Evolutionary conservation across 1,139 yeast species (phyloP), one percentile per base, ranked within the genome.

Genomic region (Scheffersomyces segobiensis): DNA sequence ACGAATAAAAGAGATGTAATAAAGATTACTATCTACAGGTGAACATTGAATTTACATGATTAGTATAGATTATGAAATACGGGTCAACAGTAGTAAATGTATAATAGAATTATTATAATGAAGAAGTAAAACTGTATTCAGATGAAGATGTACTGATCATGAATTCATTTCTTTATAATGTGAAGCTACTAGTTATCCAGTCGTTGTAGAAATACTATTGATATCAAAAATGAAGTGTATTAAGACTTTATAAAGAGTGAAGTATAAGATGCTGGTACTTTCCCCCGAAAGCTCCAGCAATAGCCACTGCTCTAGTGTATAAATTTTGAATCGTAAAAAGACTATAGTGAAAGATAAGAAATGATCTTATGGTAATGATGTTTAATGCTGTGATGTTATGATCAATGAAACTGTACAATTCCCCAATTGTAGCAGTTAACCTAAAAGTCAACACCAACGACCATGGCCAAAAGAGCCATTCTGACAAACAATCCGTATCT

Each of bases 401-500:
- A 32, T 32, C 14, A 32, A 32, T 12, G 42, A 32, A 32, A 32
- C 26, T 22, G 47, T 55, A 49, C 57, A 64, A 63, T 63, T 65
- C 66, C 69, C 69, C 68, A 65, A 59, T 58, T 56, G 55, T 53
- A 53, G 46, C 18, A n/a, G 18, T 50, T 5, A n/a, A n/a, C 26
- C 63, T 75, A 80, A 63, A 83, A 82, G 68, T 87, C 91, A 68
- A 86, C 91, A 69, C 99, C 99, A 78, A 96, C 87, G 64, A 96
- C 99, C 96, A 95, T 90, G 61, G 98, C 98, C 74, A 96, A 84
- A 65, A 96, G 81, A 20, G 99, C 99, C 99, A 96, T 96, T 85
- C 99, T 92, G 57, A 96, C 97, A 73, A 88, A 96, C 76, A 96
- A 84, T 62, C 99, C 99, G 73, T 95, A 95, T 78, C 96, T 89